Evolutionary conservation across 2,329 filamentous ascomycete species (phyloP).

Genomic region (Myriosclerotinia curreyana): DNA sequence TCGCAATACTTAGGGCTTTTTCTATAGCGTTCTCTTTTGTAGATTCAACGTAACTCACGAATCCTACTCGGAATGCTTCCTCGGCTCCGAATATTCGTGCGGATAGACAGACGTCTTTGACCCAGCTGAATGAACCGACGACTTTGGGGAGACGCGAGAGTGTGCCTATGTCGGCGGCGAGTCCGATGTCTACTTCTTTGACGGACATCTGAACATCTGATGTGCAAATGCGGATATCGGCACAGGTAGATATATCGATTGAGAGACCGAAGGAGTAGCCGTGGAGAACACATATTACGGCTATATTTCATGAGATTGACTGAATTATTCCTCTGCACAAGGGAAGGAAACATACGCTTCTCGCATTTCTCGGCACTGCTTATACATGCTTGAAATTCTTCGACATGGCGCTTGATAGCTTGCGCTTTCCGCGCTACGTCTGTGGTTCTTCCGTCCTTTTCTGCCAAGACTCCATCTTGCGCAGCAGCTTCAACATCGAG

Average conservation of each 20-base stretch:
- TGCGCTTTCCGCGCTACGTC: conserved; percentile 66
- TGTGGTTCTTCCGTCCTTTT: conserved; percentile 26
- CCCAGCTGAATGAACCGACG: conserved; percentile 69
- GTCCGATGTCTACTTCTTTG: conserved; percentile 79
- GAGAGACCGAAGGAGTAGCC: conserved; percentile 75
- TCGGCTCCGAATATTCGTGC: conserved; percentile 66
- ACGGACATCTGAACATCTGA: conserved; percentile 62
- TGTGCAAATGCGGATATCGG: conserved; percentile 67
- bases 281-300: conserved; percentile 79
- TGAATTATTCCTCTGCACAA: not conserved
- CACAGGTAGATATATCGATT: conserved; percentile 68
- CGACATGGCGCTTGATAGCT: conserved; percentile 63
- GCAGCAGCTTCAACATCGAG: conserved; percentile 75
- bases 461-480: conserved; percentile 47
- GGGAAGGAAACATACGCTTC: conserved; percentile 60
- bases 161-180: conserved; percentile 77
- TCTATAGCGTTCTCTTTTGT: conserved; percentile 61
- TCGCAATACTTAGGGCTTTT: conserved; percentile 61
- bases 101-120: conserved; percentile 73
- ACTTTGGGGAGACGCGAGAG: conserved; percentile 70
- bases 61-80: conserved; percentile 68
- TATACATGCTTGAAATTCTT: conserved; percentile 78
- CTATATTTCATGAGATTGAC: conserved; percentile 41
- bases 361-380: conserved; percentile 77
- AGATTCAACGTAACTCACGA: conserved; percentile 63